These are phyloP conservation scores for Rosa hybrid DNA, from an alignment of 331 rosid genomes.

Conservation along the genomic window DNA sequence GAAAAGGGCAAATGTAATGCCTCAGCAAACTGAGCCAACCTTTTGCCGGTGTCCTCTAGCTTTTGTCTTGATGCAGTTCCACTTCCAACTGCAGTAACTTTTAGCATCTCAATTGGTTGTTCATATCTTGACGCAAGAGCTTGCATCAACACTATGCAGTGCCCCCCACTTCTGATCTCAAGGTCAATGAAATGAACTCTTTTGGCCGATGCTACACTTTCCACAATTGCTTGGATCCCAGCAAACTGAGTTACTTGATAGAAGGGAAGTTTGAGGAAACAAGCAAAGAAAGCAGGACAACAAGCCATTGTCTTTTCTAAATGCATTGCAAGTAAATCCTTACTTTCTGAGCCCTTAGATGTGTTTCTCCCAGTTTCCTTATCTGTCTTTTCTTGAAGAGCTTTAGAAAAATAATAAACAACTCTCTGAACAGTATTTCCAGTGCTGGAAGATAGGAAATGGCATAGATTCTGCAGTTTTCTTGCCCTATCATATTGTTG, in stretches of 20 bases:
- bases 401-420: conserved; percentile 52
- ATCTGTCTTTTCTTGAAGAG: conserved; percentile 44
- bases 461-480: conserved; percentile 42
- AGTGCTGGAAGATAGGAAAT: conserved; percentile 34
- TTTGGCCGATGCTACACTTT: conserved; percentile 46
- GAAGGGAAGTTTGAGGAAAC: conserved; percentile 45
- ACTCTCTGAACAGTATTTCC: conserved; percentile 51
- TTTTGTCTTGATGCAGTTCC: conserved; percentile 20
- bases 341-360: conserved; percentile 9
- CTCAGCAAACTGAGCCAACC: conserved; percentile 37
- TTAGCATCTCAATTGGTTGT: conserved; percentile 49
- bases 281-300: conserved; percentile 29
- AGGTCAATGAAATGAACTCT: conserved; percentile 67
- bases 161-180: conserved; percentile 44
- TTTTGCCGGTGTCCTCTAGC: conserved; percentile 49
- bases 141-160: conserved; percentile 59
- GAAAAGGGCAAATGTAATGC: conserved; percentile 45
- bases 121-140: conserved; percentile 43
- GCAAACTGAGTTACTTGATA: conserved; percentile 39
- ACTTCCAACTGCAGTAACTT: conserved; percentile 50
- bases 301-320: conserved; percentile 18
- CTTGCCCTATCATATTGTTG: conserved; percentile 43
- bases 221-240: conserved; percentile 57
- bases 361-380: conserved; percentile 44
- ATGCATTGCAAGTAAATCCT: conserved; percentile 16